Percentiles rank a stretch among this genome's conserved stretches.
These are phyloP conservation scores for Glebionis coronaria DNA, from an alignment of 129 eudicot species.

Conservation along the genomic window DNA sequence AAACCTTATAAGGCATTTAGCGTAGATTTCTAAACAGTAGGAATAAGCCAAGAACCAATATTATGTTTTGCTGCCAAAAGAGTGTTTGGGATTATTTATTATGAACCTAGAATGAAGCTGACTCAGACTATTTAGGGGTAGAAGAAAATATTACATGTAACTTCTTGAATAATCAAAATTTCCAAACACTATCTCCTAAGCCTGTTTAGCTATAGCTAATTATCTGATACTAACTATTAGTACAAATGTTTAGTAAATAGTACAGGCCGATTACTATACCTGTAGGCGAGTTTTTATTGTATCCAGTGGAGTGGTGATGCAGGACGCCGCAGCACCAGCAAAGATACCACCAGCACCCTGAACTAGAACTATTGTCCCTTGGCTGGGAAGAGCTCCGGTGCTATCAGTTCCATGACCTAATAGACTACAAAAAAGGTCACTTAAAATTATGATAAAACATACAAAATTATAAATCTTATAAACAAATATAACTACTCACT, in stretches of 20 bases:
- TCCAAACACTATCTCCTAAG: no score
- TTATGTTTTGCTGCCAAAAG: no score
- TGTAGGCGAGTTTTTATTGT: constrained; percentile 94
- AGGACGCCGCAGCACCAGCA: constrained; percentile 89
- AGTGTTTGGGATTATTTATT: no score
- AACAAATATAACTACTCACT: constrained; percentile 29
- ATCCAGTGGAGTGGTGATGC: constrained; percentile 91
- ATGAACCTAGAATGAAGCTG: not conserved
- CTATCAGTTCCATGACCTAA: constrained; percentile 57
- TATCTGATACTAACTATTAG: no score
- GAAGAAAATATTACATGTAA: not conserved
- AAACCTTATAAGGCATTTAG: no score
- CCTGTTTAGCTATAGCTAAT: no score
- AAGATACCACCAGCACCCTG: constrained; percentile 89
- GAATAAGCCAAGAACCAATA: no score
- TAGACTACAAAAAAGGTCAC: constrained; percentile 27
- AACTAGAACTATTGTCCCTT: constrained; percentile 50
- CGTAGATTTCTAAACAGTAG: no score
- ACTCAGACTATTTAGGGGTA: not conserved
- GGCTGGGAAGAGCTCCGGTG: constrained; percentile 41
- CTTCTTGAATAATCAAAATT: not conserved
- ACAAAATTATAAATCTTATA: not conserved
- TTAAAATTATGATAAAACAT: not conserved
- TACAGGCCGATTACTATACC: constrained; percentile 31
- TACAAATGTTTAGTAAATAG: not conserved